Evolutionary conservation across 2,329 filamentous ascomycete genomes (phyloP).

Genomic region (Furcasterigmium sp.): DNA sequence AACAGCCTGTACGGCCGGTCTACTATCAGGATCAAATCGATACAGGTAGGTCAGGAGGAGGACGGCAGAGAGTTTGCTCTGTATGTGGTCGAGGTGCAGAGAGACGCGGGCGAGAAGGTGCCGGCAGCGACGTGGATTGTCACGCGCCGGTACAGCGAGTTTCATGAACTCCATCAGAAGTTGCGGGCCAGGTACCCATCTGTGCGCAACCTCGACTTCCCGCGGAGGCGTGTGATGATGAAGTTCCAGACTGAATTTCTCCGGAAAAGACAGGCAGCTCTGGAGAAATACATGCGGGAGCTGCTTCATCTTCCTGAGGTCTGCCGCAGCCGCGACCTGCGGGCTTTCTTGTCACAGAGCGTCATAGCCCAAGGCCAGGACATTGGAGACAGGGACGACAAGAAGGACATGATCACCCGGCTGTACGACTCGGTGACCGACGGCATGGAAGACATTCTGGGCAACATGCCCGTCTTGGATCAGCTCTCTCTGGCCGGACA

Average conservation of each 20-base stretch:
- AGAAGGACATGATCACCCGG: slow-evolving; percentile 84
- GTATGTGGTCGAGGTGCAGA: slow-evolving; percentile 87
- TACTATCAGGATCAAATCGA: slow-evolving; percentile 82
- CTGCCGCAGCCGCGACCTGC: slow-evolving; percentile 86
- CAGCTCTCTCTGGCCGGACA: slow-evolving; percentile 91
- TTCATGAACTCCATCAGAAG: slow-evolving; percentile 89
- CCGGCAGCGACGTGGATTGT: slow-evolving; percentile 92
- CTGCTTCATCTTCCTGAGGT: slow-evolving; percentile 85
- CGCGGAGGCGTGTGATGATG: slow-evolving; percentile 86
- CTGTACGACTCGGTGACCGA: slow-evolving; percentile 97
- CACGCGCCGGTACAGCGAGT: slow-evolving; percentile 92
- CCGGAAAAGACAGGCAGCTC: slow-evolving; percentile 74
- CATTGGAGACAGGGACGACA: slow-evolving; percentile 54
- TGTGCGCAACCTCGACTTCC: slow-evolving; percentile 86
- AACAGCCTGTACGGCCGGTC: slow-evolving; percentile 94
- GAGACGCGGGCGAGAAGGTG: slow-evolving; percentile 91
- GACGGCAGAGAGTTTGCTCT: slow-evolving; percentile 91
- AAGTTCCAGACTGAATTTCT: slow-evolving; percentile 95
- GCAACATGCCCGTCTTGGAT: slow-evolving; percentile 91
- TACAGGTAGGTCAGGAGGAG: slow-evolving; percentile 86
- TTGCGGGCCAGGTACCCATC: slow-evolving; percentile 80
- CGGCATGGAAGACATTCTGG: slow-evolving; percentile 95
- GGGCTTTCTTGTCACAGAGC: slow-evolving; percentile 87
- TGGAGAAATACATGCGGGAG: slow-evolving; percentile 81
- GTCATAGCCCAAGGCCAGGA: slow-evolving; percentile 63